phyloP scores from a whole-genome alignment of 352 stramenopile species.

The Phytopythium chamaehyphon region DNA sequence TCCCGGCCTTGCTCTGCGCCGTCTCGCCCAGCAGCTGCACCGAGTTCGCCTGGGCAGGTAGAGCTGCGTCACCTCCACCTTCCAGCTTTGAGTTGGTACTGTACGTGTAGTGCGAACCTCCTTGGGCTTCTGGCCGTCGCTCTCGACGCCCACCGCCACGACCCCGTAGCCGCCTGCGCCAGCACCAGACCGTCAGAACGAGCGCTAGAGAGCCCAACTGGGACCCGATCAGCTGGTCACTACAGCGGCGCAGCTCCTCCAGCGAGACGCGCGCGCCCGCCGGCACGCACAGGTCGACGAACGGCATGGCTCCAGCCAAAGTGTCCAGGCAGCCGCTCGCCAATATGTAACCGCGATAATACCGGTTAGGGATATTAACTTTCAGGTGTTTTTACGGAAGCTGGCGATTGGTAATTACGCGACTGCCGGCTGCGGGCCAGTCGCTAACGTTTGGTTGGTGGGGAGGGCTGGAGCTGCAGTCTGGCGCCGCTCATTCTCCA shows the following conservation, averaged over 20 bases:
- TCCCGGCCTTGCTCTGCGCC: constrained; percentile 15
- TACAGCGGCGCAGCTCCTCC: constrained; percentile 62
- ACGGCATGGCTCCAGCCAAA: constrained; percentile 40
- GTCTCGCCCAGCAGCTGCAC: not conserved
- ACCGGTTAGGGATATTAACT: not conserved
- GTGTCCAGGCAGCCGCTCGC: no score
- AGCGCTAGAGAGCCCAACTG: not conserved
- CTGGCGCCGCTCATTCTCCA: constrained; percentile 9
- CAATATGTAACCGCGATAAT: not conserved
- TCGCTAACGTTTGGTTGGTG: constrained; percentile 5
- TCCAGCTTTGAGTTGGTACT: no score
- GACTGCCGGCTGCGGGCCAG: constrained; percentile 1
- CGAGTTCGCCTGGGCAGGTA: not conserved
- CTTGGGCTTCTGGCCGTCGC: constrained; percentile 53
- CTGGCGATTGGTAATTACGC: constrained; percentile 5
- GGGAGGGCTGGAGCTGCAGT: not conserved
- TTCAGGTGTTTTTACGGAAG: not conserved
- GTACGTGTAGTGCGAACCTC: no score
- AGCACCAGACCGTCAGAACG: not conserved
- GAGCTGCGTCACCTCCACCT: not conserved
- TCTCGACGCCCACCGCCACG: constrained; percentile 63
- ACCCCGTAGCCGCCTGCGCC: constrained; percentile 56
- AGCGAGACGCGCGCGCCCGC: constrained; percentile 41
- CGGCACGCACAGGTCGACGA: constrained; percentile 73
- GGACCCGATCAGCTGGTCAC: constrained; percentile 3